Conservation (phyloP, 495 filamentous ascomycete genomes). For the Cercophora sp. region DNA sequence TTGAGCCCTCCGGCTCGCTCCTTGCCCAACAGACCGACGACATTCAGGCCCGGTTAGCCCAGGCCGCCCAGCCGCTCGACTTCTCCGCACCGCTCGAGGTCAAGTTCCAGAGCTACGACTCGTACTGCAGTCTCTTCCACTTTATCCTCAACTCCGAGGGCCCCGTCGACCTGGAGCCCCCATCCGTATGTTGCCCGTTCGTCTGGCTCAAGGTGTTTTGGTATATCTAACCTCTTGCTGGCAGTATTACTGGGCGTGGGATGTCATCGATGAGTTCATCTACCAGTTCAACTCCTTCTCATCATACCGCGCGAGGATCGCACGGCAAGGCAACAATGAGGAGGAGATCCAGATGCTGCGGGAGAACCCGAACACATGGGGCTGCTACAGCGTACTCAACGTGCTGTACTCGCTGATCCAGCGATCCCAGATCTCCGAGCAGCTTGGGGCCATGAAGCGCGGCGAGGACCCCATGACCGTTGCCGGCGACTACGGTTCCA, state of each 20-base stretch:
- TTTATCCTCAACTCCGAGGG: slow-evolving; percentile 98
- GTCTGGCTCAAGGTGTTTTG: neutral
- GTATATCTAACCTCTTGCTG: slow-evolving; percentile 17
- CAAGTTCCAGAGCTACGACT: slow-evolving; percentile 97
- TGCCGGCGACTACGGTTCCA: slow-evolving; percentile 90
- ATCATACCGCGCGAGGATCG: slow-evolving; percentile 86
- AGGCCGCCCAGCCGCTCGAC: slow-evolving; percentile 90
- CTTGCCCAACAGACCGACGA: slow-evolving; percentile 63
- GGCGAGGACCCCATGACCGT: slow-evolving; percentile 80
- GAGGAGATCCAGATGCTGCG: slow-evolving; percentile 87
- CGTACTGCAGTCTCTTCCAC: slow-evolving; percentile 98
- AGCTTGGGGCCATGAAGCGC: slow-evolving; percentile 89
- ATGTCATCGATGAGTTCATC: slow-evolving; percentile 99
- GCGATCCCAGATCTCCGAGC: slow-evolving; percentile 94
- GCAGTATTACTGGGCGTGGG: slow-evolving; percentile 99
- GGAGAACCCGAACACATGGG: slow-evolving; percentile 98
- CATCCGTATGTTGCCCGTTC: slow-evolving; percentile 77
- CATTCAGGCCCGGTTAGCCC: slow-evolving; percentile 82
- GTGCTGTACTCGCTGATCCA: slow-evolving; percentile 99
- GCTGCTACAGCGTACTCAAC: slow-evolving; percentile 98
- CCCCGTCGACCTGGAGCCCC: slow-evolving; percentile 91
- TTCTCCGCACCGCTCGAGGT: slow-evolving; percentile 90
- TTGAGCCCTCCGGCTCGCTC: slow-evolving; percentile 55
- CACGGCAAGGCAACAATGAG: slow-evolving; percentile 75
- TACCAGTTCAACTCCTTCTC: slow-evolving; percentile 99